These are phyloP conservation scores for Alloteropsis semialata DNA, from an alignment of 176 grass and related monocot genomes.

Conservation along the genomic window DNA sequence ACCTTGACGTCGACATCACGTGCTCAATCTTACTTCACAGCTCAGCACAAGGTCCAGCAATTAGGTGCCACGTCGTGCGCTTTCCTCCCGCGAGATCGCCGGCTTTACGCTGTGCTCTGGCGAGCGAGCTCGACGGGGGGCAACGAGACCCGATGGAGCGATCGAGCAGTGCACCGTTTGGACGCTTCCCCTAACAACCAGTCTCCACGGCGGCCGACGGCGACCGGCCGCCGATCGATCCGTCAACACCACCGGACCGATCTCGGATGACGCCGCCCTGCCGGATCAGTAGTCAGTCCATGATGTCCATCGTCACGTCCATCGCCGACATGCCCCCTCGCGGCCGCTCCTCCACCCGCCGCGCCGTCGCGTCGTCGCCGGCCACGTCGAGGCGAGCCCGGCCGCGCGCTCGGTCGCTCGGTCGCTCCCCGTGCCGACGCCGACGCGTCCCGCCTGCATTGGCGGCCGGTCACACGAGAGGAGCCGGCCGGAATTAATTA, in stretches of 20 bases:
- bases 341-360: not conserved
- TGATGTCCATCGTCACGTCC: not conserved
- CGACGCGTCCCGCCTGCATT: constrained; percentile 3
- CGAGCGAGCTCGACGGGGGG: not conserved
- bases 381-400: not conserved
- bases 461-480: not conserved
- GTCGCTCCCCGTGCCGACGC: not conserved
- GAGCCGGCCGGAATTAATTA: not conserved
- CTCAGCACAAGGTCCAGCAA: too few species aligned
- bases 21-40: too few species aligned
- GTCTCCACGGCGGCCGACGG: not conserved
- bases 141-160: not conserved
- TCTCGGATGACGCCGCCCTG: not conserved
- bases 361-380: not conserved
- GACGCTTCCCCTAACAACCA: constrained; percentile 7
- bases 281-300: not conserved
- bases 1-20: not conserved
- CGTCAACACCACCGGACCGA: not conserved
- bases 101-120: not conserved
- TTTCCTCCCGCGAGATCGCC: not conserved
- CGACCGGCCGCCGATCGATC: not conserved
- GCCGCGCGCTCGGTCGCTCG: not conserved
- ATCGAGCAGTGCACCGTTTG: not conserved
- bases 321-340: not conserved
- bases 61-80: not conserved